Evolutionary conservation across 352 stramenopile genomes (phyloP), one percentile per base, ranked within the genome.

Genomic region (Proteromonas lacertae): DNA sequence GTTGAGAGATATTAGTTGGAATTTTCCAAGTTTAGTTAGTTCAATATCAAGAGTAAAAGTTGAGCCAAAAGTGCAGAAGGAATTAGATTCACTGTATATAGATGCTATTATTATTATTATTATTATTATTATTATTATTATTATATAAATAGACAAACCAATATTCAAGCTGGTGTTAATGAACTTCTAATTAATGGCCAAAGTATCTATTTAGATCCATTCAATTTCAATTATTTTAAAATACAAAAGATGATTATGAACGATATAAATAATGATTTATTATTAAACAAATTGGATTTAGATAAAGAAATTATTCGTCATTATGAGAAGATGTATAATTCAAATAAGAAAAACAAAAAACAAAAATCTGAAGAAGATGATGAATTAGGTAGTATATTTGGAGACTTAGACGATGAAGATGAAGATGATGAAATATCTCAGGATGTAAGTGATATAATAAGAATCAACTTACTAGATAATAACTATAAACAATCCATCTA

Each of bases 171-270:
- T 4, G 24, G 24, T 14, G 21, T 19, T 8, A 34, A 41, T n/a
- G 60, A 60, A 17, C 60, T 89, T 7, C 53, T 81, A 20, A 37
- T 88, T 41, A 84, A 84, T 36, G 72, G 69, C 14, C 69, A 73
- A 32, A 42, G 50, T 7, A 44, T 84, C 6, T 60, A 80, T 35
- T 55, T 70, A 7, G 65, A 53, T 36, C 57, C 68, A 34, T 52
- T 55, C 1, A 76, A 66, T 5, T 87, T 89, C 45, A 87, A 84
- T 50, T 52, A 78, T 13, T 87, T 84, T 32, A 57, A 80, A 38
- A 69, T 86, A 14, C 56, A 83, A 46, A 58, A 56, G 21, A 59
- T 48, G 5, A 38, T 86, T 13, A 66, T 69, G 36, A 52, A 57
- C 12, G 43, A 48, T 12, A 26, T 36, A 25, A 25, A 22, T 4